phyloP scores from a whole-genome alignment of 176 grass and related monocot genomes.

The Puya raimondii region DNA sequence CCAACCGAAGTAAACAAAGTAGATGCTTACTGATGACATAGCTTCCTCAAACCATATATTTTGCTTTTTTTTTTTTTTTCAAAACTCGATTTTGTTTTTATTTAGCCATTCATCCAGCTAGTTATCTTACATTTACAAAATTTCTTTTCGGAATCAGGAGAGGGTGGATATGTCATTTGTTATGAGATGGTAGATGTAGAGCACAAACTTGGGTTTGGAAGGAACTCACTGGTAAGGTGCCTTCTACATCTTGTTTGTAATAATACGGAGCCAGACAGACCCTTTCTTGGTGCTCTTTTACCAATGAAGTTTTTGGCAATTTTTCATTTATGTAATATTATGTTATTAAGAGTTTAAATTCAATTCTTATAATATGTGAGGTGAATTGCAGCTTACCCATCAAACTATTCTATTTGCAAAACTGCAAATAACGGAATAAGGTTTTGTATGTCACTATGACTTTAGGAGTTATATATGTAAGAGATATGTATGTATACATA shows the following conservation, averaged over 20 bases:
- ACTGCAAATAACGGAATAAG: too few relatives aligned
- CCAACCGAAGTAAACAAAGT: neutral
- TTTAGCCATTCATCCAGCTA: neutral
- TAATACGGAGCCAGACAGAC: neutral
- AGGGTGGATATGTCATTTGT: conserved; percentile 64
- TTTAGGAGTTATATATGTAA: too few relatives aligned
- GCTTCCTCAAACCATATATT: neutral
- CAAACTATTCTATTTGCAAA: too few relatives aligned
- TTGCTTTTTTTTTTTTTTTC: conserved; percentile 2
- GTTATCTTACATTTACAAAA: conserved; percentile 12
- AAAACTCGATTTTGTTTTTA: neutral
- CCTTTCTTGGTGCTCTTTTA: neutral
- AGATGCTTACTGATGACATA: neutral
- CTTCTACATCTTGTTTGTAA: conserved; percentile 16
- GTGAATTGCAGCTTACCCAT: too few relatives aligned
- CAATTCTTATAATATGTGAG: too few relatives aligned
- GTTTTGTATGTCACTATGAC: neutral
- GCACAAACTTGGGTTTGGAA: conserved; percentile 74
- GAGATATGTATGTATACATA: neutral
- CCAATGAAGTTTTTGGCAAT: neutral
- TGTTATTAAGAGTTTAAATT: neutral
- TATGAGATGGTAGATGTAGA: conserved; percentile 96
- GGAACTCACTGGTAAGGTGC: conserved; percentile 76
- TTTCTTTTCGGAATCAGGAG: conserved; percentile 44
- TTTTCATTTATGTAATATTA: neutral